Evolutionary conservation across 495 filamentous ascomycete genomes (phyloP), one percentile per base, ranked within the genome.

Genomic region (Cetradonia linearis): DNA sequence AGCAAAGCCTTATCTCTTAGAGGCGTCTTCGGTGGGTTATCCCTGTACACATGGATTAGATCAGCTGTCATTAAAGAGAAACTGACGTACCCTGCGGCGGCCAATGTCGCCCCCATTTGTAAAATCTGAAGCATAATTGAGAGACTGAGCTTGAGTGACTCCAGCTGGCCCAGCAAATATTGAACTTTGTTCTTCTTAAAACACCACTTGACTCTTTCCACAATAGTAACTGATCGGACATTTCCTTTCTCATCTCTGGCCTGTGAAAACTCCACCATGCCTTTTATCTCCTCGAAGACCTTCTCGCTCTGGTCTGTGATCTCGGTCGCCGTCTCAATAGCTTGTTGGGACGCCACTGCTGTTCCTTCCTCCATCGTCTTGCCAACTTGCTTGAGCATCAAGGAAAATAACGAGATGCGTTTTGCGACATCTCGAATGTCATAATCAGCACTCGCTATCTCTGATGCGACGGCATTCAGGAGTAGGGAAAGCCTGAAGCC

Each of bases 341-440:
- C 73, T 40, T 67, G 62, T 44, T 61, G 64, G 3, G 73, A 69
- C 6, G 66, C 66, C 18, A 70, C 62, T 6, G 70, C 56, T 16
- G 66, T 65, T 10, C 66, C 60, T 3, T 64, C 65, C 38, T 75
- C 65, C 28, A 77, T 62, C 14, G 64, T 69, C 47, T 70, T 67
- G 14, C 68, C 72, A 5, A 72, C 65, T 60, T 75, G 70, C 59
- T 77, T 77, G 36, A 77, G 67, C 36, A 69, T 74, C 54, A 74
- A 63, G 18, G 75, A 69, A 50, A 77, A 77, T 20, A 76, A 70
- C 5, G 75, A 71, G 36, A 77, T 70, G 18, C 69, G 70, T 62
- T 72, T 77, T n/a, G 75, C 72, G 37, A 77, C 76, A 40, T 68
- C 74, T 58, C 76, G 73, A 27, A 77, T 75, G 40, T 77, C 74